Base-by-base conservation (phyloP, 176 grass and related monocot species). In the Calamus simplicifolius region DNA sequence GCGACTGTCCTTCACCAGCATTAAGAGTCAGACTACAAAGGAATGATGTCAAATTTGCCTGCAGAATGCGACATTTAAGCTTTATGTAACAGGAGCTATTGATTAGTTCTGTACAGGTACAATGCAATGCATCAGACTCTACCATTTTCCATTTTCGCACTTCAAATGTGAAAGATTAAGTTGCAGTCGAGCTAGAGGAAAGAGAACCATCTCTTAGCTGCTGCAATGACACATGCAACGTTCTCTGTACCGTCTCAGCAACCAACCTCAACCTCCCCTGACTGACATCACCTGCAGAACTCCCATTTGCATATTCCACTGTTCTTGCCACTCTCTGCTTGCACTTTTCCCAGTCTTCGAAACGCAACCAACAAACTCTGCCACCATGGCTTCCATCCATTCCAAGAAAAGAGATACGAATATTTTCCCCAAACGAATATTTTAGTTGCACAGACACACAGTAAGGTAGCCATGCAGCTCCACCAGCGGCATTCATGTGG, bases 381-480 rank as follows among this genome's bases (percentile, higher is more conserved):
- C 94, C 87, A 21, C 94, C 88, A 67, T 99, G 94, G 71, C 94
- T 99, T 50, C 94, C 88, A 54, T 99, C 75, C 88, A 89, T 93
- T 69, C 73, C 81, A 71, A 92, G 75, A 66, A 79, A 92, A 23
- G 76, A 51, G 61, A 93, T 68, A 62, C 81, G 81, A 72, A 67
- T 73, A 63, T 52, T 89, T 53, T 99, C 94, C 29, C 88, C 88
- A 71, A 99, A 99, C 19, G 85, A 93, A 73, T 81, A 99, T 70
- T 73, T 85, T 52, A 99, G 67, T 52, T 77, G 79, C 61, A 99
- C 88, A 0, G 94, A 99, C 31, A 99, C 74, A 73, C 94, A 99
- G 70, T 99, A 99, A 0, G 94, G 94, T 52, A 99, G 64, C 94
- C 94, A 99, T 3, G 94, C 94, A 4, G 94, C 94, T 48, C 94